Evolutionary conservation across 2,329 filamentous ascomycete species (phyloP).

Genomic region (Colletotrichum sp.): DNA sequence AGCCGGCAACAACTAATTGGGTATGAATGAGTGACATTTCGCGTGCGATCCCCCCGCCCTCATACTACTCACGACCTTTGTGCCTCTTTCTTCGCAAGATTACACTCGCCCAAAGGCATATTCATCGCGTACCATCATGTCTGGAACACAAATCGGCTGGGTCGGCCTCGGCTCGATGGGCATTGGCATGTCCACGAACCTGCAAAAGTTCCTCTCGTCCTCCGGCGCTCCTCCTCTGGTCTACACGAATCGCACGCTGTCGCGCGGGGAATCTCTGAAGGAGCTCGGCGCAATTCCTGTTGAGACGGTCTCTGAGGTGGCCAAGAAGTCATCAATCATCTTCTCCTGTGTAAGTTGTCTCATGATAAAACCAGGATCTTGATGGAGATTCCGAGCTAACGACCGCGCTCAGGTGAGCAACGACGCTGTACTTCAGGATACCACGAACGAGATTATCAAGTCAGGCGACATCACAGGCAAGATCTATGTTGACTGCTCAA

Average conservation of each 20-base stretch:
- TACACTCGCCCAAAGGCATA: rapidly evolving
- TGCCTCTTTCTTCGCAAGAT: background rate
- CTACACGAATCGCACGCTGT: conserved; percentile 58
- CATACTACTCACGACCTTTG: background rate
- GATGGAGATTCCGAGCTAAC: background rate
- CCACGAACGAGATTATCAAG: conserved; percentile 1
- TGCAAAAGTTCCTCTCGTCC: conserved; percentile 59
- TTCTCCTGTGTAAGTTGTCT: conserved; percentile 40
- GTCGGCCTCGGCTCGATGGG: conserved; percentile 47
- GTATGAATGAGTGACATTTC: background rate
- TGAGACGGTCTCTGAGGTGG: conserved; percentile 36
- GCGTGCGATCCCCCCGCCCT: background rate
- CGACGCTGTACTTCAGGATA: conserved; percentile 26
- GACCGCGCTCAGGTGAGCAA: conserved; percentile 25
- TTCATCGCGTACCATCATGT: background rate
- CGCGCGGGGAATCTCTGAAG: conserved; percentile 35
- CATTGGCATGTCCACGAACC: conserved; percentile 37
- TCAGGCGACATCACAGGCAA: conserved; percentile 35
- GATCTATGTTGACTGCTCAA: conserved; percentile 28
- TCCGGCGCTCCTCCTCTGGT: conserved; percentile 57
- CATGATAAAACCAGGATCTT: conserved; percentile 14
- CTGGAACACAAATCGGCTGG: conserved; percentile 3
- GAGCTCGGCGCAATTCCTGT: conserved; percentile 36
- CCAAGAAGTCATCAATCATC: conserved; percentile 40
- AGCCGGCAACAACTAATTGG: background rate